Percentiles rank a stretch among this genome's conserved stretches.
Evolutionary conservation across 495 filamentous ascomycete species (phyloP).

Genomic region (Aspergillus incahuasiensis): DNA sequence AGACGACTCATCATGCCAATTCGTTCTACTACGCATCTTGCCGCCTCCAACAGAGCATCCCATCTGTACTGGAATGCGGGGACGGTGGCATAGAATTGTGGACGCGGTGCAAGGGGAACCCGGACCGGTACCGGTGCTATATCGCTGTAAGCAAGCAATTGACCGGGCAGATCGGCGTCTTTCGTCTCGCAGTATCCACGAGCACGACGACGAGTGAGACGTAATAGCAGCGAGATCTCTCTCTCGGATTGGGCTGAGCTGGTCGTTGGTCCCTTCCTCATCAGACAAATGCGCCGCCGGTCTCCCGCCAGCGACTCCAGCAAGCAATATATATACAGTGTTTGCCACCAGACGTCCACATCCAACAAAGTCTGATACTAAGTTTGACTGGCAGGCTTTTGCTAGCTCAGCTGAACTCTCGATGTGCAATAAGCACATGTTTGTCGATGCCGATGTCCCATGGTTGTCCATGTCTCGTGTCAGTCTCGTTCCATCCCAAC

Average conservation of each 20-base stretch:
- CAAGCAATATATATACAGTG: neutral
- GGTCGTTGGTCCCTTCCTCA: neutral
- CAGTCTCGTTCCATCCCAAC: neutral
- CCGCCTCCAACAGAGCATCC: neutral
- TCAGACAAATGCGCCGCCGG: neutral
- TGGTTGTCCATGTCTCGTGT: neutral
- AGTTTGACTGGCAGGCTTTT: neutral
- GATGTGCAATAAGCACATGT: no score
- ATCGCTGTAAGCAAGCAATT: neutral
- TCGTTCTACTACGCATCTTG: neutral
- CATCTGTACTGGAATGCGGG: neutral
- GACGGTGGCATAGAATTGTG: neutral
- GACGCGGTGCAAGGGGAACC: neutral
- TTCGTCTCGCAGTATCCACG: neutral
- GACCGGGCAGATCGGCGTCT: neutral
- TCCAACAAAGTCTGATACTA: neutral
- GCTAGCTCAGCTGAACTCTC: neutral
- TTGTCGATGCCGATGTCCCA: no score
- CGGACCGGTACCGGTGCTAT: neutral
- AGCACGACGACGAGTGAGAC: neutral
- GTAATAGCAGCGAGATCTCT: no score
- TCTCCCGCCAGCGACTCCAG: neutral
- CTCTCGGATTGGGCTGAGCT: neutral
- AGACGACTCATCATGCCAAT: no score
- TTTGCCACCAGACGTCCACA: neutral